A percentile compares a stretch with the other conserved stretches of the same genome.
Conservation (phyloP, 257 asterid species). For the Ligustrum vulgare region DNA sequence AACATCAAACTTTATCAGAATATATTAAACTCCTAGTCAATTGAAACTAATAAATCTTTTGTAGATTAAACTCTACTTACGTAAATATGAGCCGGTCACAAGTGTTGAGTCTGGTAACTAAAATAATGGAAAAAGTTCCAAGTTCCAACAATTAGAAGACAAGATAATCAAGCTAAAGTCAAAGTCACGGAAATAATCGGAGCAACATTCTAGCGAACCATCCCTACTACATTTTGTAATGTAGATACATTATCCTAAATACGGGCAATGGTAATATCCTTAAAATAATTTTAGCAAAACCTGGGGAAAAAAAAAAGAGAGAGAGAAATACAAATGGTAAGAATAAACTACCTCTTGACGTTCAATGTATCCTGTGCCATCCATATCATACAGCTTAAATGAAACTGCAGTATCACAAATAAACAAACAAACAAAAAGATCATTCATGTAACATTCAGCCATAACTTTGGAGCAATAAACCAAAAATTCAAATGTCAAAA, state of each 20-base stretch:
- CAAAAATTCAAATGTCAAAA: slow-evolving; percentile 7
- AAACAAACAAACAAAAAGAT: neutral
- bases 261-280: neutral
- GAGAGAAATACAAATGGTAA: slow-evolving; percentile 5
- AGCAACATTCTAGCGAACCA: neutral
- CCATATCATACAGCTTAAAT: slow-evolving; percentile 92
- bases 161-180: neutral
- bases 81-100: neutral
- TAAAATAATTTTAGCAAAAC: neutral
- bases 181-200: neutral
- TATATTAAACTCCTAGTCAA: neutral
- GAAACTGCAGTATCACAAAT: slow-evolving; percentile 60
- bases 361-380: slow-evolving; percentile 91
- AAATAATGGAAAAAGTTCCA: neutral
- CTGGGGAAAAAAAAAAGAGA: neutral
- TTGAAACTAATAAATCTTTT: neutral
- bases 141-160: neutral
- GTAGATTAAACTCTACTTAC: neutral
- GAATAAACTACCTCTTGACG: slow-evolving; percentile 75
- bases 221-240: neutral
- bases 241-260: neutral
- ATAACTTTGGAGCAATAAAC: slow-evolving; percentile 1
- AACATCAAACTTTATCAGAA: neutral
- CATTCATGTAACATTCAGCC: slow-evolving; percentile 23
- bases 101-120: neutral